A percentile compares a stretch with the other conserved stretches of the same genome.
These are phyloP conservation scores for Paramecium sexaurelia DNA, from an alignment of 73 alveolate species.

Conservation along the genomic window DNA sequence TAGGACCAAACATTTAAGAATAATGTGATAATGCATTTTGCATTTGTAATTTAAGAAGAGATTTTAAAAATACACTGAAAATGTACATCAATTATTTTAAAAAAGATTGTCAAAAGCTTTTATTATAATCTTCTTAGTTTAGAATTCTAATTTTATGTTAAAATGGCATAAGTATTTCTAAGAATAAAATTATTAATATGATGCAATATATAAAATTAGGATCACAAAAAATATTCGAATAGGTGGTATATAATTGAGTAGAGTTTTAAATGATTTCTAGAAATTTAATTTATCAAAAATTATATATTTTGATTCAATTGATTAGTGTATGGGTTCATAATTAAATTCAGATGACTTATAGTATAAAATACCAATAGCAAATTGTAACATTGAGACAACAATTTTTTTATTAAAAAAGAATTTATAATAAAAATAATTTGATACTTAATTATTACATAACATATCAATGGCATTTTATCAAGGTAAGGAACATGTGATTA, in stretches of 20 bases:
- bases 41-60: background rate
- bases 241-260: background rate
- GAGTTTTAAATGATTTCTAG: background rate
- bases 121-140: background rate
- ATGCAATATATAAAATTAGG: background rate
- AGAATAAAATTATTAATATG: background rate
- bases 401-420: background rate
- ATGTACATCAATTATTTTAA: background rate
- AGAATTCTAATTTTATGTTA: background rate
- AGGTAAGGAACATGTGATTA: background rate
- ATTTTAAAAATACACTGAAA: background rate
- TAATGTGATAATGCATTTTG: background rate
- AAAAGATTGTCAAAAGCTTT: background rate
- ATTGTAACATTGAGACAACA: background rate
- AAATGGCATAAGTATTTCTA: background rate
- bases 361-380: background rate
- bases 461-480: background rate
- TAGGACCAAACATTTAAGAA: background rate
- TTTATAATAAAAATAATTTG: background rate
- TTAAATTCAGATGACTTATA: background rate
- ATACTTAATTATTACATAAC: background rate
- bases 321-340: background rate
- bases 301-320: background rate
- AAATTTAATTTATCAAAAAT: background rate
- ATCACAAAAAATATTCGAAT: background rate